Evolutionary conservation across 495 filamentous ascomycete species (phyloP).

Genomic region (Immersiella caudata): DNA sequence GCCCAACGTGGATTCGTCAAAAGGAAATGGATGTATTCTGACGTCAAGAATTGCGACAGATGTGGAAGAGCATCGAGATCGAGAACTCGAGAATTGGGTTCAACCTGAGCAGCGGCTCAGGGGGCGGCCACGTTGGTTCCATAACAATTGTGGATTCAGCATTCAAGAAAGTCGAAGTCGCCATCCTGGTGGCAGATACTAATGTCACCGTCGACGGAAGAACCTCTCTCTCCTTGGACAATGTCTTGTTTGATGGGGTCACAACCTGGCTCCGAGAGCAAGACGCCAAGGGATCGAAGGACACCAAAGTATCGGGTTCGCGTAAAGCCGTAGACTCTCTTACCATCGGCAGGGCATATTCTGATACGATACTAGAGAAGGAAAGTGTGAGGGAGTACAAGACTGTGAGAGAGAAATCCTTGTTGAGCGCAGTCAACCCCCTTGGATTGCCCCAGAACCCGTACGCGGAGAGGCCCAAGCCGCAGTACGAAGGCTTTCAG

Average conservation of each 20-base stretch:
- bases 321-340: conserved; percentile 10
- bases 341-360: conserved; percentile 15
- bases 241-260: conserved; percentile 61
- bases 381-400: conserved; percentile 63
- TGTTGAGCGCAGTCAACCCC: conserved; percentile 42
- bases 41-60: too few relatives aligned
- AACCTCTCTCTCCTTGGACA: conserved; percentile 73
- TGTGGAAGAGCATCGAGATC: conserved; percentile 72
- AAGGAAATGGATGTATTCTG: too few relatives aligned
- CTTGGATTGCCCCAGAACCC: neutral
- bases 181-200: conserved; percentile 60
- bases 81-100: conserved; percentile 72
- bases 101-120: conserved; percentile 60
- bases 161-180: conserved; percentile 60
- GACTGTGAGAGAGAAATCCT: conserved; percentile 39
- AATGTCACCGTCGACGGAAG: conserved; percentile 60
- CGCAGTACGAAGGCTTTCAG: conserved; percentile 59
- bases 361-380: conserved; percentile 56
- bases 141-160: conserved; percentile 75
- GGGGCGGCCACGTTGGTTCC: conserved; percentile 67
- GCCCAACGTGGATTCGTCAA: too few relatives aligned
- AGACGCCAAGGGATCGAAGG: conserved; percentile 41
- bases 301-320: conserved; percentile 39
- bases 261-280: conserved; percentile 56
- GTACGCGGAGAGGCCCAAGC: conserved; percentile 65